These are phyloP conservation scores for Salpingoeca rosetta DNA, from an alignment of 78 protist species.

Conservation along the genomic window DNA sequence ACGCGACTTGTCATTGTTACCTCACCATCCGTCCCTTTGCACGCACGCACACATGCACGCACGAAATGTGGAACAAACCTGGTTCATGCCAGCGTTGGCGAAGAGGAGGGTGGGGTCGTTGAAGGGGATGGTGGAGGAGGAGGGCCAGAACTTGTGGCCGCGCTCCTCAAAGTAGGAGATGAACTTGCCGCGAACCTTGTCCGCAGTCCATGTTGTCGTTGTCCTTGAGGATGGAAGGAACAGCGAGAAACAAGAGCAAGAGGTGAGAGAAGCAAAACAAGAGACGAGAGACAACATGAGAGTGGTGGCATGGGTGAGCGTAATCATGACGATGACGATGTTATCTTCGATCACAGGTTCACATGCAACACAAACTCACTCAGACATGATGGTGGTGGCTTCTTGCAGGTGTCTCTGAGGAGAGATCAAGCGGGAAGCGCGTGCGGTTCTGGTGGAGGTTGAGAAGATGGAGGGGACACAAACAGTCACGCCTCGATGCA, in stretches of 20 bases:
- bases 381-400: not conserved
- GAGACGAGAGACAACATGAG: not conserved
- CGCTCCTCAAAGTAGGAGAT: slow-evolving; percentile 67
- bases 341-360: not conserved
- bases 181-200: slow-evolving; percentile 73
- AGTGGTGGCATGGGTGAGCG: not conserved
- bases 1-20: too few species aligned
- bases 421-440: too few species aligned
- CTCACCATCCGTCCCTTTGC: too few species aligned
- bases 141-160: slow-evolving; percentile 65
- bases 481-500: too few species aligned
- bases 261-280: too few species aligned
- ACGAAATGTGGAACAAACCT: slow-evolving; percentile 28
- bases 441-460: too few species aligned
- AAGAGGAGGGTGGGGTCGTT: slow-evolving; percentile 95
- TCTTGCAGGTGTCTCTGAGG: too few species aligned
- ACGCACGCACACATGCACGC: not conserved
- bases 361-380: not conserved
- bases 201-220: slow-evolving; percentile 9
- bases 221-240: not conserved
- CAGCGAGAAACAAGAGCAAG: too few species aligned
- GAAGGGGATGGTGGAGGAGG: slow-evolving; percentile 77
- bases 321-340: not conserved
- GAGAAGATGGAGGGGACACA: too few species aligned
- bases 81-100: slow-evolving; percentile 98